A percentile compares a stretch with the other conserved stretches of the same genome.
Conservation (phyloP, 345 rosid species). For the Linum lewisii region DNA sequence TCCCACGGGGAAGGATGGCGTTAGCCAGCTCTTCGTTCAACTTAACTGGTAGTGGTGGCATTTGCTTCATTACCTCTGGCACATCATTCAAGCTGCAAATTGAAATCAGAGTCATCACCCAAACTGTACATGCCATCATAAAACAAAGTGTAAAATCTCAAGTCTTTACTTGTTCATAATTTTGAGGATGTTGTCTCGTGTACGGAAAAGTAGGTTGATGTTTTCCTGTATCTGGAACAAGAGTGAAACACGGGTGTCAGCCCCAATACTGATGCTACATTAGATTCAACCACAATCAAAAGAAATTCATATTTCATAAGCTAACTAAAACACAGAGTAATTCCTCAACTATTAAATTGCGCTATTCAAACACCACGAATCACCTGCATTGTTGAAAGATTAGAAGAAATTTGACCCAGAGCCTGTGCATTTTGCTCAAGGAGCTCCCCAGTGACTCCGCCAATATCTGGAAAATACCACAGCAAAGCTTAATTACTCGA, state of each 20-base stretch:
- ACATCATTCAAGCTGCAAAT: conserved; percentile 43
- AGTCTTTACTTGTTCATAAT: conserved; percentile 4
- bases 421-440: conserved; percentile 47
- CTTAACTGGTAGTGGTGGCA: conserved; percentile 55
- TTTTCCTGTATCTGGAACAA: conserved; percentile 4
- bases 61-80: conserved; percentile 59
- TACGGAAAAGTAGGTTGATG: not conserved
- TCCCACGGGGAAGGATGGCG: conserved; percentile 28
- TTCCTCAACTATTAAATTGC: not conserved
- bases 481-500: conserved; percentile 1
- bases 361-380: not conserved
- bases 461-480: conserved; percentile 40
- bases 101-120: too few relatives aligned
- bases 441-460: conserved; percentile 43
- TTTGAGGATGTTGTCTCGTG: conserved; percentile 3
- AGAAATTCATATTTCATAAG: not conserved
- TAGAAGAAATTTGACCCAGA: conserved; percentile 41
- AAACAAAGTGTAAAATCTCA: conserved; percentile 7
- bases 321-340: not conserved
- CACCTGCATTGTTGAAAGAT: conserved; percentile 43
- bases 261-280: not conserved
- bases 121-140: not conserved
- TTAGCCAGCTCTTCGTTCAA: conserved; percentile 43
- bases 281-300: not conserved
- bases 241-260: too few relatives aligned